Percentiles rank a stretch among this genome's conserved stretches.
phyloP scores from a whole-genome alignment of 768 basidiomycete genomes.

The Gloeostereum incarnatum region DNA sequence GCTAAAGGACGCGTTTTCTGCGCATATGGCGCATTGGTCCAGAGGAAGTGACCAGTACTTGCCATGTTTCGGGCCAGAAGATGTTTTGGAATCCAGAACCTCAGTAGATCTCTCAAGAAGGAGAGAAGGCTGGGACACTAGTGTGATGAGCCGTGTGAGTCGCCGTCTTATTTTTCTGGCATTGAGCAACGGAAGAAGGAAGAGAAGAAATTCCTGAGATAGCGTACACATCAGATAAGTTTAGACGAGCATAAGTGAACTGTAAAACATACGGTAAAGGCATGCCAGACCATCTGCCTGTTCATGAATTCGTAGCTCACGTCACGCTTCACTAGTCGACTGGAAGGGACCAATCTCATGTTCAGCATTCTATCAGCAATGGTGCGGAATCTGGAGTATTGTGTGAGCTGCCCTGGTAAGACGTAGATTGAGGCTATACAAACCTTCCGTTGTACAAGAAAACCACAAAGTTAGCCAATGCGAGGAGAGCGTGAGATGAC shows the following conservation, averaged over 20 bases:
- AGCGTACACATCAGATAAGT: constrained; percentile 4
- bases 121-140: constrained; percentile 18
- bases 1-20: constrained; percentile 60
- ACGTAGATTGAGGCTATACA: constrained; percentile 16
- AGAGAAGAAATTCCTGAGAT: constrained; percentile 86
- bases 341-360: constrained; percentile 68
- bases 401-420: background rate
- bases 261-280: constrained; percentile 71
- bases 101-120: constrained; percentile 5
- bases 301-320: constrained; percentile 99
- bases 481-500: constrained; percentile 50
- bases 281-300: constrained; percentile 98
- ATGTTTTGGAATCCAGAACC: constrained; percentile 3
- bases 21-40: constrained; percentile 87
- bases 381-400: constrained; percentile 64
- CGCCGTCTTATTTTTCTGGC: constrained; percentile 54
- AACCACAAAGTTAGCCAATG: constrained; percentile 66
- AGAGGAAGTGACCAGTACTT: constrained; percentile 61
- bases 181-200: constrained; percentile 81
- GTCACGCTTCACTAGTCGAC: constrained; percentile 61
- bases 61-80: constrained; percentile 29
- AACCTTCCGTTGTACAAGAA: constrained; percentile 88
- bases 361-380: constrained; percentile 68
- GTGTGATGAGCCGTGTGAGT: constrained; percentile 27
- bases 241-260: background rate